phyloP scores from a whole-genome alignment of 805 yeast genomes.

The Schizosaccharomyces japonicus region DNA sequence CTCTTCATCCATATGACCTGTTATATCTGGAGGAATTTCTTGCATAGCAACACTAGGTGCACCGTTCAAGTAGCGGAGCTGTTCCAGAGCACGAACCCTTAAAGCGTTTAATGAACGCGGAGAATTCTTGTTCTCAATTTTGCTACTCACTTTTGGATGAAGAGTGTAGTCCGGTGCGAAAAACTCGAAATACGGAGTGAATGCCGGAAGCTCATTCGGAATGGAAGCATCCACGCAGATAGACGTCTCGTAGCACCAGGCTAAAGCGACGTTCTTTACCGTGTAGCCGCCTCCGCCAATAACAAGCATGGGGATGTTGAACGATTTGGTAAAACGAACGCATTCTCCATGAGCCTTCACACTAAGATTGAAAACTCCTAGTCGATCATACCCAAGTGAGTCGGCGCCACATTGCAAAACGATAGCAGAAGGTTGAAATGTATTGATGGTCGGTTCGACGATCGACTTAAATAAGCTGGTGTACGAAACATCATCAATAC shows the following conservation, averaged over 20 bases:
- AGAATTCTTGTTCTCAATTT: constrained; percentile 66
- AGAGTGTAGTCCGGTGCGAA: constrained; percentile 79
- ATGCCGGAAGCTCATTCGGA: constrained; percentile 20
- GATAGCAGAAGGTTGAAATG: constrained; percentile 82
- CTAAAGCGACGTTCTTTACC: constrained; percentile 75
- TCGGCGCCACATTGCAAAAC: constrained; percentile 98
- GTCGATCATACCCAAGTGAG: constrained; percentile 79
- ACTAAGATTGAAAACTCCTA: constrained; percentile 86
- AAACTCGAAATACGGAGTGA: constrained; percentile 53
- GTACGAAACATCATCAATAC: constrained; percentile 82
- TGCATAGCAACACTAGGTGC: constrained; percentile 91
- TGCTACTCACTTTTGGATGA: constrained; percentile 60
- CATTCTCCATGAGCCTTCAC: constrained; percentile 91
- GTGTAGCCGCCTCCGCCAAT: constrained; percentile 97
- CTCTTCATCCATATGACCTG: constrained; percentile 2
- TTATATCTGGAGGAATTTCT: constrained; percentile 14
- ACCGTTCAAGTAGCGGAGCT: constrained; percentile 54
- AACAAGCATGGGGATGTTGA: constrained; percentile 73
- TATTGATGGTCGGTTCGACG: constrained; percentile 67
- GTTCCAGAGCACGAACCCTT: constrained; percentile 52
- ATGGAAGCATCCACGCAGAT: constrained; percentile 36
- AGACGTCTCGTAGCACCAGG: constrained; percentile 91
- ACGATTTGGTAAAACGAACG: constrained; percentile 67
- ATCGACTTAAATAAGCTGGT: constrained; percentile 46
- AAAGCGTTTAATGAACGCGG: constrained; percentile 64